Evolutionary conservation across 192 early-diverging fungal species (phyloP).

Genomic region (Dissophora globulifera): DNA sequence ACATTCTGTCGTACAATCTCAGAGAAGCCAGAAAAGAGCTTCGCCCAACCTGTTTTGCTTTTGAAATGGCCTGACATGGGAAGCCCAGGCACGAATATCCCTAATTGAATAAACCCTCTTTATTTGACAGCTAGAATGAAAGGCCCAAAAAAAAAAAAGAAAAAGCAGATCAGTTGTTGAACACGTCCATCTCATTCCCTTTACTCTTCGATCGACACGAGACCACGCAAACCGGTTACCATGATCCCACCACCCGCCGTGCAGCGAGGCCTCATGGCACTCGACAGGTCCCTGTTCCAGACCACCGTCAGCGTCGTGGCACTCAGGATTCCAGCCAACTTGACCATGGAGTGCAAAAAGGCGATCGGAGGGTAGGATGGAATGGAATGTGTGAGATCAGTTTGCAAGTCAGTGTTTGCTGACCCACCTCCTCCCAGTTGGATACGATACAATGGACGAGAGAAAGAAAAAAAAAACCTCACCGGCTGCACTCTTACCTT

Average conservation of each 20-base stretch:
- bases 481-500: too few species aligned
- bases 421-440: too few species aligned
- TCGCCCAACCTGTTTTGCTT: slow-evolving; percentile 8
- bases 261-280: slow-evolving; percentile 72
- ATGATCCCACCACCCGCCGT: slow-evolving; percentile 66
- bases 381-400: background rate
- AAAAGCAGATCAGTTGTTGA: background rate
- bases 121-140: slow-evolving; percentile 16
- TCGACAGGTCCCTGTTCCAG: slow-evolving; percentile 75
- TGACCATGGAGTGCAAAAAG: slow-evolving; percentile 63
- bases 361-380: slow-evolving; percentile 50
- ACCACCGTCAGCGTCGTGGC: slow-evolving; percentile 69
- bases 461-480: too few species aligned
- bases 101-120: background rate
- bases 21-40: slow-evolving; percentile 1
- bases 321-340: slow-evolving; percentile 70
- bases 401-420: too few species aligned
- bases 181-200: background rate
- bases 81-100: background rate
- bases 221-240: too few species aligned
- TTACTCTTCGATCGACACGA: background rate
- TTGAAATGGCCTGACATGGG: too few species aligned
- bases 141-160: too few species aligned
- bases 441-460: too few species aligned
- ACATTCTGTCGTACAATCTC: too few species aligned